phyloP scores from a whole-genome alignment of 2,329 filamentous ascomycete species.

The Monosporascus sp. region DNA sequence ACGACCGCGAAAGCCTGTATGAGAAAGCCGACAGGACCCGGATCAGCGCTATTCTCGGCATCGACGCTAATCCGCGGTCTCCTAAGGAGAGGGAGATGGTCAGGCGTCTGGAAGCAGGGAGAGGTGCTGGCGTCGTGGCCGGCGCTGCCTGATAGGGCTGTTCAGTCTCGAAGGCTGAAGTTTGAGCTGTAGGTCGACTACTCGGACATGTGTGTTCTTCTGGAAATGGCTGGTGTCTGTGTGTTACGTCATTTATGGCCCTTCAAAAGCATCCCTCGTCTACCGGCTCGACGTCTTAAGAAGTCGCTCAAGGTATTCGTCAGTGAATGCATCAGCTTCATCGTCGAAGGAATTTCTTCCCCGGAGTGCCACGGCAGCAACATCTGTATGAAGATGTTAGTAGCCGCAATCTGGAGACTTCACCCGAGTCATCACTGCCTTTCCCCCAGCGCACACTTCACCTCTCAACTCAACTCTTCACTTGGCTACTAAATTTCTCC shows the following conservation, averaged over 20 bases:
- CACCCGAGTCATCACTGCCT: too few relatives aligned
- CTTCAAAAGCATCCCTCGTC: too few relatives aligned
- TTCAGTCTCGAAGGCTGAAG: background rate
- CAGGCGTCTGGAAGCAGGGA: constrained; percentile 49
- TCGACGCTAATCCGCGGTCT: constrained; percentile 52
- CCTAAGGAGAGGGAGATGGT: constrained; percentile 54
- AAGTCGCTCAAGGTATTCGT: too few relatives aligned
- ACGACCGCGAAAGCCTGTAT: constrained; percentile 39
- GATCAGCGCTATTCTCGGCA: constrained; percentile 58
- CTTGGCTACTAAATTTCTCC: too few relatives aligned
- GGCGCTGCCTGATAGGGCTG: constrained; percentile 24
- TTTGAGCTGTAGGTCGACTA: background rate
- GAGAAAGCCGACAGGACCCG: constrained; percentile 50
- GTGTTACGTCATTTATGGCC: background rate
- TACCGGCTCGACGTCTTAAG: too few relatives aligned
- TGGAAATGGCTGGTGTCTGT: background rate
- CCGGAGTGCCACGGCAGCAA: too few relatives aligned
- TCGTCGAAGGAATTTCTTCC: too few relatives aligned
- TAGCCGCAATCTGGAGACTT: too few relatives aligned
- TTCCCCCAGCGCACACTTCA: too few relatives aligned
- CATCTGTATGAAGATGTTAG: too few relatives aligned
- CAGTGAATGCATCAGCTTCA: too few relatives aligned
- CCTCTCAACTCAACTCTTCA: too few relatives aligned
- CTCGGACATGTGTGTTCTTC: background rate
- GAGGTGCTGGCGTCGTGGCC: constrained; percentile 26